These are phyloP conservation scores for Tetrahymena elliotti DNA, from an alignment of 73 alveolate species.

Conservation along the genomic window DNA sequence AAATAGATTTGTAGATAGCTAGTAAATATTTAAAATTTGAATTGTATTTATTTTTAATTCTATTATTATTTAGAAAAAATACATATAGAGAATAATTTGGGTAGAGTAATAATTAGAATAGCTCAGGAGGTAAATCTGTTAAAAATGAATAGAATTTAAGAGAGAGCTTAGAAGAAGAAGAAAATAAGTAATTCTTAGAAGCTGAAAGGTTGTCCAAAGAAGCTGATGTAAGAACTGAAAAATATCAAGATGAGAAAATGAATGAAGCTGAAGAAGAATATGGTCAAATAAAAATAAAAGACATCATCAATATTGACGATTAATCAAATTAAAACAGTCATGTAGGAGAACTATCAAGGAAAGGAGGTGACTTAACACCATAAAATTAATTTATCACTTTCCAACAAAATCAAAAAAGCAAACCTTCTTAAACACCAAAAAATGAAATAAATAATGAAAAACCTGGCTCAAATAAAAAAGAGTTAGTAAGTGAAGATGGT, in stretches of 20 bases:
- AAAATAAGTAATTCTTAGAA: background rate
- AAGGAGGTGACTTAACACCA: background rate
- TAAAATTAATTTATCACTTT: background rate
- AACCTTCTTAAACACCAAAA: background rate
- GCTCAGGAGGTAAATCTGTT: background rate
- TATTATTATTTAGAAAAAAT: background rate
- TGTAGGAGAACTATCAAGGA: background rate
- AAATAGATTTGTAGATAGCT: background rate
- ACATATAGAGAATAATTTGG: background rate
- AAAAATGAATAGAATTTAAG: background rate
- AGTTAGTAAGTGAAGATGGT: background rate
- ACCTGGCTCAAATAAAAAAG: background rate
- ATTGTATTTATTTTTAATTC: background rate
- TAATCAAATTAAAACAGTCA: background rate
- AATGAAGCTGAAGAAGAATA: background rate
- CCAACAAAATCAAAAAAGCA: background rate
- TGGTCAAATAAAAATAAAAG: background rate
- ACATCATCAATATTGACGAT: background rate
- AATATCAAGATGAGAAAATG: background rate
- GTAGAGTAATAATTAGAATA: background rate
- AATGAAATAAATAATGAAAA: background rate
- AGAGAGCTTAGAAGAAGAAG: background rate
- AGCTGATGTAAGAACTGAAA: background rate
- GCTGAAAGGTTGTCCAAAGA: background rate
- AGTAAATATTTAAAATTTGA: background rate